Percentiles rank a stretch among this genome's conserved stretches.
Conservation (phyloP, 2,329 filamentous ascomycete genomes). For the Hymenoscyphus salicellus region DNA sequence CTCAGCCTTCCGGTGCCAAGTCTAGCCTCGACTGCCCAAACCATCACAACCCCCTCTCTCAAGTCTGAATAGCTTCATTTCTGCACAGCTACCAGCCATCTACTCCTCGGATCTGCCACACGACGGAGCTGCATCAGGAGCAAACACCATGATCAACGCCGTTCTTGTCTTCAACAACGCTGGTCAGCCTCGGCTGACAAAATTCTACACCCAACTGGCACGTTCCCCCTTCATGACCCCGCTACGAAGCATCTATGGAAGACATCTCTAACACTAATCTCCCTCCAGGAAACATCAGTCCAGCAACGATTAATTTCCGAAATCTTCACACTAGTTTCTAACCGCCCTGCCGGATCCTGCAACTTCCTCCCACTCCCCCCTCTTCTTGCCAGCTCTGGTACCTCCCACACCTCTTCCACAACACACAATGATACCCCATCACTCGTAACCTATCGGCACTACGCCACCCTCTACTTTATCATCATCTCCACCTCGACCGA, state of each 20-base stretch:
- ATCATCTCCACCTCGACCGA: slow-evolving; percentile 95
- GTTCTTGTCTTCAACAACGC: slow-evolving; percentile 98
- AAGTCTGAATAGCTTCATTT: slow-evolving; percentile 3
- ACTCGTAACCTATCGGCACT: slow-evolving; percentile 95
- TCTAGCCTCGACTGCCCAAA: neutral
- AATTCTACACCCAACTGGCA: slow-evolving; percentile 97
- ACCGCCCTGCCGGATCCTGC: slow-evolving; percentile 86
- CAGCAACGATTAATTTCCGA: slow-evolving; percentile 96
- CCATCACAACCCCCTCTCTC: neutral
- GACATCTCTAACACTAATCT: slow-evolving; percentile 14
- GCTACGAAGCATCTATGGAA: neutral
- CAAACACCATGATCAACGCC: slow-evolving; percentile 83
- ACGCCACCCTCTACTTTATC: slow-evolving; percentile 98
- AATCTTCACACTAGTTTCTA: slow-evolving; percentile 93
- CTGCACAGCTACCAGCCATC: neutral
- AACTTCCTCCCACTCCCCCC: slow-evolving; percentile 87
- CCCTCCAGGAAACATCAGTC: slow-evolving; percentile 81
- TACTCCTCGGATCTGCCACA: neutral
- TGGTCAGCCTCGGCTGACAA: slow-evolving; percentile 91
- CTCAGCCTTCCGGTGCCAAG: slow-evolving; percentile 16
- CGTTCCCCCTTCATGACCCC: slow-evolving; percentile 3
- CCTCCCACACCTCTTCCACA: slow-evolving; percentile 66
- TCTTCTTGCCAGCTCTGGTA: slow-evolving; percentile 59
- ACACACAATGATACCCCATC: slow-evolving; percentile 86
- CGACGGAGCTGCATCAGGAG: neutral